These are phyloP conservation scores for Tolypocladium ophioglossoides DNA, from an alignment of 2,329 filamentous ascomycete genomes.

Conservation along the genomic window DNA sequence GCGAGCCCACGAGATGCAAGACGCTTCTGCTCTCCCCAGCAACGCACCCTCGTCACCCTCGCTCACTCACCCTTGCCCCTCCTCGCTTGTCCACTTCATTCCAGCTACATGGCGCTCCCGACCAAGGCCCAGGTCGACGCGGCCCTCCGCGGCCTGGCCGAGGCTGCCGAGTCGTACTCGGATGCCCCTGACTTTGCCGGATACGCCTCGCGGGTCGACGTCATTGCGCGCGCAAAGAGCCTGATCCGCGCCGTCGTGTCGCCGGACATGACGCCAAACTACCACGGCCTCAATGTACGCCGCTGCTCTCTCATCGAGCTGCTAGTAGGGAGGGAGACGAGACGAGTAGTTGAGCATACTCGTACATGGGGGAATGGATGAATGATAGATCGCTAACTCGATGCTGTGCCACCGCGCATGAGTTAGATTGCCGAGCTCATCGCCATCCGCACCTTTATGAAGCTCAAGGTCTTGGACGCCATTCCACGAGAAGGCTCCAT, in stretches of 20 bases:
- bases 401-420: background rate
- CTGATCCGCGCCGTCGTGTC: slow-evolving; percentile 15
- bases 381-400: background rate
- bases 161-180: slow-evolving; percentile 11
- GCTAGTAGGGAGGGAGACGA: background rate
- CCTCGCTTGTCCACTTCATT: background rate
- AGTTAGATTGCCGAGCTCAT: slow-evolving; percentile 20
- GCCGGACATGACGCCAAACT: slow-evolving; percentile 18
- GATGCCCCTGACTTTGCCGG: slow-evolving; percentile 12
- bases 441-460: slow-evolving; percentile 19
- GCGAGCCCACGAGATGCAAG: too few species aligned
- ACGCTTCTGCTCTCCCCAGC: too few species aligned
- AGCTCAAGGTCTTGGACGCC: slow-evolving; percentile 16
- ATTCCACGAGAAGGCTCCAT: slow-evolving; percentile 16
- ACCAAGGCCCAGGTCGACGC: slow-evolving; percentile 10
- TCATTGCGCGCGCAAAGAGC: slow-evolving; percentile 16
- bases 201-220: slow-evolving; percentile 14
- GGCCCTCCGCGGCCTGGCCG: slow-evolving; percentile 9
- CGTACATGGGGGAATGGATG: background rate
- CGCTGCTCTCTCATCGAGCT: background rate
- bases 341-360: background rate
- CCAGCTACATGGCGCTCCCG: slow-evolving; percentile 4
- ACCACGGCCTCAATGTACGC: slow-evolving; percentile 20
- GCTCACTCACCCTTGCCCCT: background rate
- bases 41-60: background rate